These are phyloP conservation scores for Thelephora ganbajun DNA, from an alignment of 768 basidiomycete species.

Conservation along the genomic window DNA sequence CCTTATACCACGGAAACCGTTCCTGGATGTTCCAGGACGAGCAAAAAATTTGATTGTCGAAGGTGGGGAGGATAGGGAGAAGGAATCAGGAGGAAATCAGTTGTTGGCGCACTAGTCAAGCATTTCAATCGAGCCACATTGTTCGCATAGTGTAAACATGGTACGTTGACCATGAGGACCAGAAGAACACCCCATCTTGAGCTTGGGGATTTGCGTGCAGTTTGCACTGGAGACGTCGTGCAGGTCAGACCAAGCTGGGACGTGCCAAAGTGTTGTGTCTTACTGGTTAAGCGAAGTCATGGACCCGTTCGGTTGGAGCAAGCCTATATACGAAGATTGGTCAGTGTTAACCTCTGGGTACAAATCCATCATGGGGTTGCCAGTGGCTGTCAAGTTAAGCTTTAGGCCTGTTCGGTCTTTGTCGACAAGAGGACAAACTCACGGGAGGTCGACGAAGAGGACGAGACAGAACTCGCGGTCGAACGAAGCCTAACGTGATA, in stretches of 20 bases:
- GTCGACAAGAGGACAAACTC: background rate
- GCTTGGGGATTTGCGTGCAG: background rate
- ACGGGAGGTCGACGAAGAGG: background rate
- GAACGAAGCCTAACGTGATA: background rate
- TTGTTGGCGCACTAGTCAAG: background rate
- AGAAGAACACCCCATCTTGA: background rate
- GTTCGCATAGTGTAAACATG: background rate
- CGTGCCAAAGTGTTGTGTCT: background rate
- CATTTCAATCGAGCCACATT: background rate
- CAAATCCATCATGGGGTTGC: background rate
- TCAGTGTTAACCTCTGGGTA: background rate
- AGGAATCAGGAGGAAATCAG: background rate
- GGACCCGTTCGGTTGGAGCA: background rate
- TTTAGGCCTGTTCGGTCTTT: too few relatives aligned
- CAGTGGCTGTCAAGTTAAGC: background rate
- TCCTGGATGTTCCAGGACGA: too few relatives aligned
- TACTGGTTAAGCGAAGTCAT: background rate
- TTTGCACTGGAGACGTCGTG: background rate
- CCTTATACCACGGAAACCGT: background rate
- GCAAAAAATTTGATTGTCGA: background rate
- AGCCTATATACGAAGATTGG: background rate
- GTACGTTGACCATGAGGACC: background rate
- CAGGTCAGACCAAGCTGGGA: background rate
- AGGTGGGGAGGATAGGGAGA: background rate
- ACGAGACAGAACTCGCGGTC: background rate